These are phyloP conservation scores for Spatholobus suberectus DNA, from an alignment of 306 rosid genomes.

Conservation along the genomic window DNA sequence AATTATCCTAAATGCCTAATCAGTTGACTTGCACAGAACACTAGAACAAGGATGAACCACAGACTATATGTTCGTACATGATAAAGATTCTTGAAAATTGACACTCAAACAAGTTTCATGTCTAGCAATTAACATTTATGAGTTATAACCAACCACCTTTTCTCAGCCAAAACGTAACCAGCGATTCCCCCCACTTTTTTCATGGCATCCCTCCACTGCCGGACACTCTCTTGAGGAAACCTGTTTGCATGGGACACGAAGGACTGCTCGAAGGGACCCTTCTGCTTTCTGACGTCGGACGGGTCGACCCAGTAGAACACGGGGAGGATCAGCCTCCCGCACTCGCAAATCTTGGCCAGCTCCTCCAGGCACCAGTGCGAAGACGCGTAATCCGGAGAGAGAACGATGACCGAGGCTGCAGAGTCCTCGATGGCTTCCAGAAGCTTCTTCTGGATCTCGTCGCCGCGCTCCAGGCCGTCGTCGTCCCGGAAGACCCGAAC, in stretches of 20 bases:
- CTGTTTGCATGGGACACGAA: conserved; percentile 36
- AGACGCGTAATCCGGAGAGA: conserved; percentile 54
- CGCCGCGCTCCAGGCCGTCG: conserved; percentile 53
- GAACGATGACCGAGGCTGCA: conserved; percentile 56
- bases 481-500: conserved; percentile 59
- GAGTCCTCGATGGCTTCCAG: conserved; percentile 67
- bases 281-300: conserved; percentile 54
- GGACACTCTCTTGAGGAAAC: neutral
- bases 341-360: conserved; percentile 57
- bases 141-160: neutral
- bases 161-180: conserved; percentile 44
- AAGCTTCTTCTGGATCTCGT: conserved; percentile 49
- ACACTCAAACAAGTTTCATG: no score
- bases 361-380: conserved; percentile 61
- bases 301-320: conserved; percentile 61
- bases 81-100: no score
- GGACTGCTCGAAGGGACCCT: conserved; percentile 47
- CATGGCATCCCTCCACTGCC: conserved; percentile 62
- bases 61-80: no score
- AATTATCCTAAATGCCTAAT: no score
- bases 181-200: conserved; percentile 54
- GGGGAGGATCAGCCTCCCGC: conserved; percentile 54
- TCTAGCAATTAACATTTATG: no score
- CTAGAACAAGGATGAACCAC: no score
- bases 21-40: no score